Evolutionary conservation across 148 eudicot genomes (phyloP).

Genomic region (Silene latifolia): DNA sequence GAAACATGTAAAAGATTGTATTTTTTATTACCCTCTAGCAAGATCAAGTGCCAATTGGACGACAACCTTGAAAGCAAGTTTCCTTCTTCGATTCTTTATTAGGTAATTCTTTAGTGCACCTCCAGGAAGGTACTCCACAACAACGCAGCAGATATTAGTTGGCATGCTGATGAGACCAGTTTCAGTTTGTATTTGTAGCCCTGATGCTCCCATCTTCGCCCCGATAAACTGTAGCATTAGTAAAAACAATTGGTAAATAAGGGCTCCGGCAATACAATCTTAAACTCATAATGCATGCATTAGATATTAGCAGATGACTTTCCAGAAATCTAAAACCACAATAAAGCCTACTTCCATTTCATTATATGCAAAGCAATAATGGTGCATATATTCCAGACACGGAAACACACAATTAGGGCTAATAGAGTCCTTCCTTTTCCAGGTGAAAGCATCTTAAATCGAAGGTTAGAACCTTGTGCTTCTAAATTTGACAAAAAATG

Average conservation of each 20-base stretch:
- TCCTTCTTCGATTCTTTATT: constrained; percentile 69
- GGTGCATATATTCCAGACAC: neutral
- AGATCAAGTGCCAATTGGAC: constrained; percentile 81
- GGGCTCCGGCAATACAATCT: neutral
- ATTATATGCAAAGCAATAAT: neutral
- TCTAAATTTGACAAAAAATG: too few relatives aligned
- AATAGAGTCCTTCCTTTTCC: too few relatives aligned
- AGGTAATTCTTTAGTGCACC: constrained; percentile 75
- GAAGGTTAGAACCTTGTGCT: too few relatives aligned
- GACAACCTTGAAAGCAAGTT: constrained; percentile 76
- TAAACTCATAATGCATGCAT: neutral
- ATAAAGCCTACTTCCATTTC: neutral
- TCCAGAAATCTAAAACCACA: neutral
- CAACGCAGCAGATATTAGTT: constrained; percentile 72
- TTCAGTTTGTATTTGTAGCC: constrained; percentile 69
- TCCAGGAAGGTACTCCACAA: constrained; percentile 80
- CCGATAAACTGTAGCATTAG: constrained; percentile 65
- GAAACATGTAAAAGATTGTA: neutral
- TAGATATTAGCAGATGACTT: neutral
- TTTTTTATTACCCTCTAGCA: constrained; percentile 68
- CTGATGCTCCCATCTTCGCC: constrained; percentile 82
- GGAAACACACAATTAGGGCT: too few relatives aligned
- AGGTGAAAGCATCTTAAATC: too few relatives aligned
- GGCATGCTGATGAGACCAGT: constrained; percentile 80
- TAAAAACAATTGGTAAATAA: neutral